Percentiles rank a stretch among this genome's conserved stretches.
phyloP scores from a whole-genome alignment of 805 yeast species.

The Spathaspora sp. region DNA sequence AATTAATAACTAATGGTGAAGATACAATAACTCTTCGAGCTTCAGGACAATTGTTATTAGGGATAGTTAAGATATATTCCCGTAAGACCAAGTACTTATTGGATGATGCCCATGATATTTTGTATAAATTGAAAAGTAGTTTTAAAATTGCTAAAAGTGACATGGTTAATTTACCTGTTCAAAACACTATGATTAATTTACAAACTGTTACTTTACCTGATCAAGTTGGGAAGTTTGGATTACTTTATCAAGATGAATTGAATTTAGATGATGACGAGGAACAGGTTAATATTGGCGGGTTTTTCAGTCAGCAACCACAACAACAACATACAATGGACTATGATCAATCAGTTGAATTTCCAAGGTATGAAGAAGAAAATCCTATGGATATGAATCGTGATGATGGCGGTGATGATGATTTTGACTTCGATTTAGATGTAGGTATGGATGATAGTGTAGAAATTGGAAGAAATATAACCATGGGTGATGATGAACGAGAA shows the following conservation, averaged over 20 bases:
- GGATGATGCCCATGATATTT: constrained; percentile 79
- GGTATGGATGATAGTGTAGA: constrained; percentile 46
- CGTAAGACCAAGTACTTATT: constrained; percentile 77
- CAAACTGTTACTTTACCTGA: constrained; percentile 64
- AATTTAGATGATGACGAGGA: constrained; percentile 24
- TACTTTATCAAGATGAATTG: constrained; percentile 62
- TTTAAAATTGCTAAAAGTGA: constrained; percentile 44
- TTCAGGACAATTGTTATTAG: constrained; percentile 82
- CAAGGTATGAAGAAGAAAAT: constrained; percentile 34
- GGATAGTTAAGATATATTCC: constrained; percentile 83
- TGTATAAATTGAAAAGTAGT: constrained; percentile 66
- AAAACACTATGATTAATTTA: constrained; percentile 57
- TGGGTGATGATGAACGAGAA: constrained; percentile 19
- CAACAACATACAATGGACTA: constrained; percentile 26
- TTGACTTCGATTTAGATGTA: constrained; percentile 42
- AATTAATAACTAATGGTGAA: constrained; percentile 13
- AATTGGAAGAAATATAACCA: constrained; percentile 44
- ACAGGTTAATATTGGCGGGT: constrained; percentile 8
- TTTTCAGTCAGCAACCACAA: constrained; percentile 20
- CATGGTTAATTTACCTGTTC: constrained; percentile 47
- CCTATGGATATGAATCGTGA: neutral
- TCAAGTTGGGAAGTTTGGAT: constrained; percentile 74
- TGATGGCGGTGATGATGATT: constrained; percentile 36
- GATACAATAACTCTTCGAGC: constrained; percentile 74
- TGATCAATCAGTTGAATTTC: constrained; percentile 65